phyloP scores from a whole-genome alignment of 106 monocot species.

The Dioscorea alata region DNA sequence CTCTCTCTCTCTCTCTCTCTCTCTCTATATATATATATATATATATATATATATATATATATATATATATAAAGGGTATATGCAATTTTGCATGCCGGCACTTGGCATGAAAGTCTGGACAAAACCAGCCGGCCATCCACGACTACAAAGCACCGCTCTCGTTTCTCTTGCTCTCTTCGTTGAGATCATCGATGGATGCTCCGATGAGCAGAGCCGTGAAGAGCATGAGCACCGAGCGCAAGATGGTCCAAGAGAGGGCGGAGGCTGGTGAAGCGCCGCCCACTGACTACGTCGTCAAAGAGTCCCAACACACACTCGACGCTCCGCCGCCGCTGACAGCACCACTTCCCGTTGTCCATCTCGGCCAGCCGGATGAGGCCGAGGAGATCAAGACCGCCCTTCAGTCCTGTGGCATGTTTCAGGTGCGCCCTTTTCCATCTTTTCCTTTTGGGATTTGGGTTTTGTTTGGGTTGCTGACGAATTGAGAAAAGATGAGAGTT shows the following conservation, averaged over 20 bases:
- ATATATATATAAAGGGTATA: no score
- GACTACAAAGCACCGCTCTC: no score
- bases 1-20: no score
- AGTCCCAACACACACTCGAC: slow-evolving; percentile 2
- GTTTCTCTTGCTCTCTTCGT: no score
- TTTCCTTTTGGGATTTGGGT: background rate
- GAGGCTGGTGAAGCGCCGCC: slow-evolving; percentile 13
- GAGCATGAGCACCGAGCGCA: background rate
- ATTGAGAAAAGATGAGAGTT: no score
- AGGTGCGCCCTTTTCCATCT: slow-evolving; percentile 1
- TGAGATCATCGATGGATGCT: no score
- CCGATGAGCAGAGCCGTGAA: background rate
- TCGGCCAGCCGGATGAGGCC: slow-evolving; percentile 23
- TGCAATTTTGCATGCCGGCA: no score
- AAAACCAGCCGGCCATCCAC: no score
- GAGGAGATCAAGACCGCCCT: slow-evolving; percentile 21
- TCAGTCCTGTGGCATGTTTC: slow-evolving; percentile 34
- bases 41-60: no score
- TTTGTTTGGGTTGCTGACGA: no score
- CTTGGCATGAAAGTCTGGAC: no score
- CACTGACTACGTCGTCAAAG: slow-evolving; percentile 13
- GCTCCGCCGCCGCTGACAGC: background rate
- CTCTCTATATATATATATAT: no score
- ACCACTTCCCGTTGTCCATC: slow-evolving; percentile 20
- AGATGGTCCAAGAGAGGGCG: slow-evolving; percentile 35